Evolutionary conservation across 495 filamentous ascomycete genomes (phyloP), one percentile per base, ranked within the genome.

Genomic region (Penicillium tannophilum): DNA sequence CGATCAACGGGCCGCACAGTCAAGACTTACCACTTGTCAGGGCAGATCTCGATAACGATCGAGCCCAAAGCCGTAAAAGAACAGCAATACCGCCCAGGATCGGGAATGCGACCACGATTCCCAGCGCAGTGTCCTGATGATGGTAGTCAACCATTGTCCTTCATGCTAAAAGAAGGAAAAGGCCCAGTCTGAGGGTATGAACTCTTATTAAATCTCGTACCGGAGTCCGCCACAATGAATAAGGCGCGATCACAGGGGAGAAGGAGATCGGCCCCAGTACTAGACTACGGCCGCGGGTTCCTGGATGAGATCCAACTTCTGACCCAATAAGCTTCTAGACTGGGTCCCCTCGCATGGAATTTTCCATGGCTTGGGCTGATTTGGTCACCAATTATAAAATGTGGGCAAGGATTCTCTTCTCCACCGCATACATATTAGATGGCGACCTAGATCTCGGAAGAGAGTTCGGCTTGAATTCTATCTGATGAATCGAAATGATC

Each of bases 51-150:
- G 78, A 73, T 30, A 84, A 66, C 59, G 66, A 72, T 53, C 79
- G 72, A 60, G 77, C 75, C 56, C 76, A 80, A 11, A 74, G 62
- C 30, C 79, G 70, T 35, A 79, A 57, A 24, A 72, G 41, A 33
- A 82, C 66, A 7, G 79, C 67, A 26, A 81, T 56, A 1, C 79
- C 72, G 14, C 77, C 76, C 6, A 84, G 57, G 16, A 72, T 66
- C 11, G 79, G 71, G 46, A 84, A 82, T 48, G 75, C 75, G 50
- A 81, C 68, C 28, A 77, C 74, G 55, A 84, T 65, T 23, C 72
- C 76, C 46, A 81, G 64, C 12, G 77, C 79, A 31, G 70, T 70
- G 26, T 64, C 71, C 59, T 83, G 80, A 1, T 61, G 64, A 48
- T 56, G 61, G 43, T 64, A 52, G 44, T 69, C 61, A 56, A 67